Percentiles rank a stretch among this genome's conserved stretches.
phyloP scores from a whole-genome alignment of 2,329 filamentous ascomycete genomes.

The Trichophaea hybrida region DNA sequence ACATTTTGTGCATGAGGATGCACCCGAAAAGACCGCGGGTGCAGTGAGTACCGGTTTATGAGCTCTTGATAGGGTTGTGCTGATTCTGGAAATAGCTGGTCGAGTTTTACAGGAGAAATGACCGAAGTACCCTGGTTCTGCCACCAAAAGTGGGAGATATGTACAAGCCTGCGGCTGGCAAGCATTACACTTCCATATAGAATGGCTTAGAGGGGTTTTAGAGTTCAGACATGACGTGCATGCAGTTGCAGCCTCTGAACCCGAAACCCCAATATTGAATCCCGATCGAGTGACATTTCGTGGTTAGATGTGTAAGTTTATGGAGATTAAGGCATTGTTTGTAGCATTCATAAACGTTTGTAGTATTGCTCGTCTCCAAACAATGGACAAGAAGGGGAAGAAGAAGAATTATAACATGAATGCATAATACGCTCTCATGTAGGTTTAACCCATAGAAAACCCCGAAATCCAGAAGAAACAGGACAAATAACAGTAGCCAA shows the following conservation, averaged over 20 bases:
- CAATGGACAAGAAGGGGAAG: not conserved
- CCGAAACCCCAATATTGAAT: too few relatives aligned
- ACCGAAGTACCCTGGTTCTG: slow-evolving; percentile 67
- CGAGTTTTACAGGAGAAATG: slow-evolving; percentile 86
- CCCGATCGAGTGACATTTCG: too few relatives aligned
- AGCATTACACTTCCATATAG: slow-evolving; percentile 1
- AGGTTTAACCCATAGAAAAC: not conserved
- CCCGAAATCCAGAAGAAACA: not conserved
- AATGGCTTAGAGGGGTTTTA: not conserved
- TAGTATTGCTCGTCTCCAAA: not conserved
- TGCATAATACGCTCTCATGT: not conserved
- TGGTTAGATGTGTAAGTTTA: too few relatives aligned
- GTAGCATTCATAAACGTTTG: not conserved
- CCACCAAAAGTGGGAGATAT: slow-evolving; percentile 61
- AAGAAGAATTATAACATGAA: not conserved
- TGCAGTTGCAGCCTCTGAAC: too few relatives aligned
- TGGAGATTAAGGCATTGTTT: too few relatives aligned
- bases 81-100: slow-evolving; percentile 40
- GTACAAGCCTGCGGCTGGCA: not conserved
- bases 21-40: slow-evolving; percentile 76
- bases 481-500: not conserved
- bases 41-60: slow-evolving; percentile 32
- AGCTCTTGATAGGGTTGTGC: slow-evolving; percentile 3
- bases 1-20: slow-evolving; percentile 92
- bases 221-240: too few relatives aligned